Evolutionary conservation across 148 eudicot genomes (phyloP), one percentile per base, ranked within the genome.

Genomic region (Gaultheria prostrata): DNA sequence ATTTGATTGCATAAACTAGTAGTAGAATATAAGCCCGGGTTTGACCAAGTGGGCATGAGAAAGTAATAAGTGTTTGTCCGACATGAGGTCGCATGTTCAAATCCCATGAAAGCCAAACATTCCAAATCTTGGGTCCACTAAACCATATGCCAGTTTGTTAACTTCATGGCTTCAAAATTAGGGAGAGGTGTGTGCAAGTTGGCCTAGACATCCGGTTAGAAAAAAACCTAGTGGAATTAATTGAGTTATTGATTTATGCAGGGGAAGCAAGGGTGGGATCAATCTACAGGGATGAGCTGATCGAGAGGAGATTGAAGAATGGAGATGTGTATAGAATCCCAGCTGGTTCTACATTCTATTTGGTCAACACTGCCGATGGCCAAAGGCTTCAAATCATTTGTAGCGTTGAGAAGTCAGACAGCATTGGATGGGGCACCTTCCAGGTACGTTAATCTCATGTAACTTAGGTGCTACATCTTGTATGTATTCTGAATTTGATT

Each of bases 261-360:
- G 99, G 99, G 45, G 98, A 92, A 85, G 98, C 95, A 7, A 90
- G 87, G 80, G 39, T 96, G 11, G 99, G 98, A 15, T 81, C 89
- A 53, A 96, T 94, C 20, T 90, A 88, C 71, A 87, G 90, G n/a
- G 97, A 94, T 72, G 88, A 90, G 35, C 30, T 92, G 17, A 93
- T 85, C 48, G 98, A 93, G 72, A 87, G 83, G 85, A 33, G 45
- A 21, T 51, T 94, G 81, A 90, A 82, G 83, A 76, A 81, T 8
- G 98, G 98, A 82, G 98, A 96, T 84, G 87, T 96, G 18, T 96
- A 96, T 78, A 88, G 92, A 85, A 89, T 96, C 32, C 88, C 84
- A 6, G 93, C 93, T 2, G 98, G 98, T 17, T 94, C 98, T 9
- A 85, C 93, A 6, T 96, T 96, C 81, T 94, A 96, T 82, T 56